These are phyloP conservation scores for Zea luxurians DNA, from an alignment of 176 grass and related monocot species.

Conservation along the genomic window DNA sequence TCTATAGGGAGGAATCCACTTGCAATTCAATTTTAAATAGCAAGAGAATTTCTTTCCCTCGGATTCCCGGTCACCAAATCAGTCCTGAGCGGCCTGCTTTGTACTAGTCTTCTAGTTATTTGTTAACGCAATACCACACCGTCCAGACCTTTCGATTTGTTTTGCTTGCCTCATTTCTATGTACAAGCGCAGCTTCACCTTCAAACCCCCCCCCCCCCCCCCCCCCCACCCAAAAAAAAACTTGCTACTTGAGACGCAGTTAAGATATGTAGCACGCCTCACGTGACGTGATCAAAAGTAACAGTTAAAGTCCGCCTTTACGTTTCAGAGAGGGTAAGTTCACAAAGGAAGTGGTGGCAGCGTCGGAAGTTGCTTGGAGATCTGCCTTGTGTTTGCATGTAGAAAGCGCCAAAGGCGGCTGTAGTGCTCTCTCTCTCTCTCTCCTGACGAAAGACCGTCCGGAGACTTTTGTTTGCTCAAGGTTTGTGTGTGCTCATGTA, in stretches of 20 bases:
- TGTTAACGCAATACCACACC: not conserved
- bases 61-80: too few species aligned
- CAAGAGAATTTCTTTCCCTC: too few species aligned
- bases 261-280: not conserved
- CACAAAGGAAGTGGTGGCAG: not conserved
- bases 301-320: slow-evolving; percentile 13
- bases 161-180: not conserved
- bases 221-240: too few species aligned
- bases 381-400: not conserved
- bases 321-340: slow-evolving; percentile 3
- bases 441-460: slow-evolving; percentile 4
- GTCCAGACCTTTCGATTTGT: not conserved
- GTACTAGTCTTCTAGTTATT: not conserved
- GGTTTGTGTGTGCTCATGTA: not conserved
- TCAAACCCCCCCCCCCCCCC: too few species aligned
- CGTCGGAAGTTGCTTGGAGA: not conserved
- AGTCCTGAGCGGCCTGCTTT: not conserved
- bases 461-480: not conserved
- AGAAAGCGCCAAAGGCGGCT: too few species aligned
- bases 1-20: too few species aligned
- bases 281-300: not conserved
- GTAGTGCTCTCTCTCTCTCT: not conserved
- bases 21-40: too few species aligned
- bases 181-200: too few species aligned
- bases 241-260: not conserved